Conservation (phyloP, 2,329 filamentous ascomycete genomes). For the Huntiella abstrusa region DNA sequence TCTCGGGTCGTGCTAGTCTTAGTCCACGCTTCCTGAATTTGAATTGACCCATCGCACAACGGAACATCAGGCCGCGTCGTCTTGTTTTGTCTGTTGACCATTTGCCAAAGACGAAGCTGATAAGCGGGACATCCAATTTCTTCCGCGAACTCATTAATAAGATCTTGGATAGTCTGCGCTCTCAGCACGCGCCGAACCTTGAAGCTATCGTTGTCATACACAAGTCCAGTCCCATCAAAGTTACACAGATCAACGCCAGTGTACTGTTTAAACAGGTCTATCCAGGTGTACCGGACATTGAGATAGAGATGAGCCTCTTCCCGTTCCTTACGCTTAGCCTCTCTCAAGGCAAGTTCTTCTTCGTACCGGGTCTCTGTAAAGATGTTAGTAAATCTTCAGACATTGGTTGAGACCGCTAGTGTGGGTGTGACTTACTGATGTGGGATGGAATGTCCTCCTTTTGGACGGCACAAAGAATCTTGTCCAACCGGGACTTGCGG, state of each 20-base stretch:
- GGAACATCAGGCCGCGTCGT: constrained; percentile 82
- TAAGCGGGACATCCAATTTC: constrained; percentile 50
- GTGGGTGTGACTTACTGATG: constrained; percentile 4
- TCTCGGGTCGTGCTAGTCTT: constrained; percentile 41
- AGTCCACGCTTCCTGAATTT: constrained; percentile 48
- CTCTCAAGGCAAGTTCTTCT: constrained; percentile 60
- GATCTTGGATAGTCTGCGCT: constrained; percentile 56
- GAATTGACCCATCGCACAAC: constrained; percentile 58
- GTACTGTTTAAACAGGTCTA: constrained; percentile 62
- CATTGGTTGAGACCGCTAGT: not conserved
- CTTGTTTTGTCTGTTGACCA: constrained; percentile 98
- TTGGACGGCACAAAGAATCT: constrained; percentile 59
- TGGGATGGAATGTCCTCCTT: constrained; percentile 52
- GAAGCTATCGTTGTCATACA: constrained; percentile 41
- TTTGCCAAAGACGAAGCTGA: constrained; percentile 72
- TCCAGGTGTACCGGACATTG: constrained; percentile 61
- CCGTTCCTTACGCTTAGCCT: constrained; percentile 66
- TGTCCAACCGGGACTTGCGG: constrained; percentile 65
- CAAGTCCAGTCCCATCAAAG: constrained; percentile 23
- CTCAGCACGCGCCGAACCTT: constrained; percentile 55
- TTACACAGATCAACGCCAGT: constrained; percentile 68
- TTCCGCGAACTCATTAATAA: constrained; percentile 50
- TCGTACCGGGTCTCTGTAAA: constrained; percentile 48
- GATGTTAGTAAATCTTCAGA: constrained; percentile 10
- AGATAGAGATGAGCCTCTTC: constrained; percentile 93